These are phyloP conservation scores for Aspergillus brunneoviolaceus DNA, from an alignment of 2,329 filamentous ascomycete genomes.

Conservation along the genomic window DNA sequence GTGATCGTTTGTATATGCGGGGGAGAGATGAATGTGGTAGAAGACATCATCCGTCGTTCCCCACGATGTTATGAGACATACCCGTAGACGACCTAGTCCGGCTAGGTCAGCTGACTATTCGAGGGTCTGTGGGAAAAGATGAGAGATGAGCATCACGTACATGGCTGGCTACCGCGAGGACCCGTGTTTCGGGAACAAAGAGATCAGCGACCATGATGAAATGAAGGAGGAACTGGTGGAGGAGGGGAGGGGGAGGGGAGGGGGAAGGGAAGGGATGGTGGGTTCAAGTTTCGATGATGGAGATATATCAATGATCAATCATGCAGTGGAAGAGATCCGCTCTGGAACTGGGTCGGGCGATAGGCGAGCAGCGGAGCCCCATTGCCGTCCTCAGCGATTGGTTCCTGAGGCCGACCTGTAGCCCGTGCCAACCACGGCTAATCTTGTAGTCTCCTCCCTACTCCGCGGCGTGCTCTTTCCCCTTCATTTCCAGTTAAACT, in stretches of 20 bases:
- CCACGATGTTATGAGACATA: slow-evolving; percentile 18
- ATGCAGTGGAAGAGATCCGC: not conserved
- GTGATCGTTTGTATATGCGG: not conserved
- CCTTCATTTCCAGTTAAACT: not conserved
- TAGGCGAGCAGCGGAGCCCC: slow-evolving; percentile 3
- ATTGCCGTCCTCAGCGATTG: not conserved
- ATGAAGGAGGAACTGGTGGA: slow-evolving; percentile 8
- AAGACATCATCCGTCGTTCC: not conserved
- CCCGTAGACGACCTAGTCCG: slow-evolving; percentile 36
- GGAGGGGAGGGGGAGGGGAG: slow-evolving; percentile 4
- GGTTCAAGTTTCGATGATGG: not conserved
- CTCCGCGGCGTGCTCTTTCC: not conserved
- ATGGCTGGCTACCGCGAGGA: slow-evolving; percentile 92
- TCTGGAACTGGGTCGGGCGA: slow-evolving; percentile 3
- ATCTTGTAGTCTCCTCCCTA: not conserved
- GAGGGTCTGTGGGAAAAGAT: not conserved
- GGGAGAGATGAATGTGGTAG: too few relatives aligned
- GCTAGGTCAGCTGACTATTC: slow-evolving; percentile 6
- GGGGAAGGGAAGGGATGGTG: not conserved
- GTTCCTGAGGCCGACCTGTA: not conserved
- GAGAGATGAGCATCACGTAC: slow-evolving; percentile 52
- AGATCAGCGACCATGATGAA: slow-evolving; percentile 36
- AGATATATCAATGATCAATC: not conserved
- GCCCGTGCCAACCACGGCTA: slow-evolving; percentile 3
- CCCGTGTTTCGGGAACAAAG: slow-evolving; percentile 61